Percentiles rank a stretch among this genome's conserved stretches.
Evolutionary conservation across 2,329 filamentous ascomycete genomes (phyloP).

Genomic region (Pseudogymnoascus sp.): DNA sequence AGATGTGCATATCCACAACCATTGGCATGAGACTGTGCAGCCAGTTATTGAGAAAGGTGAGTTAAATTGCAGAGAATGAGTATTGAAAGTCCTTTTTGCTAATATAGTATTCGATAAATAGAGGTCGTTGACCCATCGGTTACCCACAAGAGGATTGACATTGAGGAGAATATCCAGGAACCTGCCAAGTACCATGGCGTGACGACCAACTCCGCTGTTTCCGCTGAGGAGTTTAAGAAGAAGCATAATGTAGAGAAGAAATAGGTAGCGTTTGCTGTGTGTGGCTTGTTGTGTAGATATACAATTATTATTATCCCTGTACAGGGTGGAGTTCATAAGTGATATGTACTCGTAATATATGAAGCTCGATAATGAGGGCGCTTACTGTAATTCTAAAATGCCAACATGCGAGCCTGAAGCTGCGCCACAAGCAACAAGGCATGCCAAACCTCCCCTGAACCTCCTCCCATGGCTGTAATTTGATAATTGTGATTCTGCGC

Average conservation of each 20-base stretch:
- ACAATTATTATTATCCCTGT: not conserved
- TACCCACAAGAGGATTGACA: not conserved
- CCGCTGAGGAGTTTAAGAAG: not conserved
- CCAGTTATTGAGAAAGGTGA: conserved; percentile 13
- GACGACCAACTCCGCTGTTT: not conserved
- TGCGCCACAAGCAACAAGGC: not conserved
- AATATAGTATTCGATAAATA: not conserved
- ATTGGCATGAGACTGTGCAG: conserved; percentile 5
- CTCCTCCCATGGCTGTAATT: not conserved
- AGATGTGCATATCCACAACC: not conserved
- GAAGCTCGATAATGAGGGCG: not conserved
- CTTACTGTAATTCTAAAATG: not conserved
- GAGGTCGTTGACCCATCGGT: not conserved
- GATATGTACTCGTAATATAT: too few species aligned
- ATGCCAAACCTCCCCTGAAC: not conserved
- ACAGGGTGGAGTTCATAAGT: not conserved
- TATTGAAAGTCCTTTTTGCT: not conserved
- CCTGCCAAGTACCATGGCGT: not conserved
- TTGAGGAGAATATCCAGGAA: conserved; percentile 1
- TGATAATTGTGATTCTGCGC: not conserved
- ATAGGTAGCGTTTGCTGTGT: not conserved
- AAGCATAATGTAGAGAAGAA: not conserved
- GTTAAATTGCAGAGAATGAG: not conserved
- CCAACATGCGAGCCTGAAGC: not conserved
- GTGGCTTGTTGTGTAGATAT: not conserved